Evolutionary conservation across 2,329 filamentous ascomycete species (phyloP).

Genomic region (Penicillium griseofulvum): DNA sequence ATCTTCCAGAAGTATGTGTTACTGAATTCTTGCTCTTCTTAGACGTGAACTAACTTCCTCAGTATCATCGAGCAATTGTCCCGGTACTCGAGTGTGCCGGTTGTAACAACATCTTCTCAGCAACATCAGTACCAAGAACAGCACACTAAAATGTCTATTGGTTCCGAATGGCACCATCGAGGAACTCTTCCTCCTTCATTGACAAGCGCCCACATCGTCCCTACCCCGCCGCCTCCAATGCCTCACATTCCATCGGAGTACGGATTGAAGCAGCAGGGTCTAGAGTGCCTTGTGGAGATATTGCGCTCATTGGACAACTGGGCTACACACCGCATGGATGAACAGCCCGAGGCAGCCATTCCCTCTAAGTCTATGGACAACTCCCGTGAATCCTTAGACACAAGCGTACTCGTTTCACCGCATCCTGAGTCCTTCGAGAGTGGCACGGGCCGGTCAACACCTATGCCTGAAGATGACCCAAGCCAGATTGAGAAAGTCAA

Average conservation of each 20-base stretch:
- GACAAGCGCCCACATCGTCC: conserved; percentile 71
- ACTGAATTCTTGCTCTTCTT: neutral
- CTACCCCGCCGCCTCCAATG: conserved; percentile 44
- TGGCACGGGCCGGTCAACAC: conserved; percentile 61
- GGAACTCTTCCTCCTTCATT: conserved; percentile 84
- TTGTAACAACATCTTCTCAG: conserved; percentile 70
- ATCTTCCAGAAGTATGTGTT: conserved; percentile 72
- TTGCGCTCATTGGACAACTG: conserved; percentile 88
- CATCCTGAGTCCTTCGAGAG: conserved; percentile 56
- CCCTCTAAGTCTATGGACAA: conserved; percentile 56
- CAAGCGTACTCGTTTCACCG: conserved; percentile 54
- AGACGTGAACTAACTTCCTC: conserved; percentile 5
- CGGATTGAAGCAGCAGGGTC: conserved; percentile 80
- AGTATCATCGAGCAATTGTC: conserved; percentile 91
- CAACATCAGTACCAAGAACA: conserved; percentile 86
- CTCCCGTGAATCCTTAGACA: conserved; percentile 74
- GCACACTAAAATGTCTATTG: conserved; percentile 58
- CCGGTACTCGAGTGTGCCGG: conserved; percentile 75
- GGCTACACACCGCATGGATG: conserved; percentile 67
- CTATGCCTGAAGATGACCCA: conserved; percentile 79
- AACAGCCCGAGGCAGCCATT: conserved; percentile 50
- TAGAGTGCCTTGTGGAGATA: conserved; percentile 86
- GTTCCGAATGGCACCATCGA: conserved; percentile 79
- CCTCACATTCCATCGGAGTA: conserved; percentile 83
- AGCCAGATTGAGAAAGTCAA: conserved; percentile 93